These are phyloP conservation scores for Diaporthe vexans DNA, from an alignment of 2,329 filamentous ascomycete species.

Conservation along the genomic window DNA sequence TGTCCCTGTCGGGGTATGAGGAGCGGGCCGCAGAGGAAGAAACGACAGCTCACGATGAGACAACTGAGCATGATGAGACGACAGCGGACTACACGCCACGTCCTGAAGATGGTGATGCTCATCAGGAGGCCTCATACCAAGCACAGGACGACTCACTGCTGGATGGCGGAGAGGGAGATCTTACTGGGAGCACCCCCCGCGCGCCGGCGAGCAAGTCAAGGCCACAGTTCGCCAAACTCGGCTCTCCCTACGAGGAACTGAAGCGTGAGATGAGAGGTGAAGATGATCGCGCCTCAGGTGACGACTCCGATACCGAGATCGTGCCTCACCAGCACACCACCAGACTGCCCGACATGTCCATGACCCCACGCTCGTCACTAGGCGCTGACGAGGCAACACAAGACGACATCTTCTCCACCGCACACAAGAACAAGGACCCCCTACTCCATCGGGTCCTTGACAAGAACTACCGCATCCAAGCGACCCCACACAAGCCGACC, in stretches of 20 bases:
- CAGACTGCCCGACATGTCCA: slow-evolving; percentile 72
- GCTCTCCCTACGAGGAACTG: slow-evolving; percentile 83
- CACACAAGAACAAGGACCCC: slow-evolving; percentile 72
- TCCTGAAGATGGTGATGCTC: slow-evolving; percentile 46
- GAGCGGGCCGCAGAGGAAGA: slow-evolving; percentile 80
- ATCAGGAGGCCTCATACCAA: slow-evolving; percentile 47
- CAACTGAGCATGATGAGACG: slow-evolving; percentile 69
- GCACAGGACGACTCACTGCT: slow-evolving; percentile 75
- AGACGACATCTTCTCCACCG: slow-evolving; percentile 43
- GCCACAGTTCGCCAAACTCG: slow-evolving; percentile 73
- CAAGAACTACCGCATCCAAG: slow-evolving; percentile 94
- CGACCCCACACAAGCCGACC: slow-evolving; percentile 80
- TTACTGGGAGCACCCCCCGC: slow-evolving; percentile 78
- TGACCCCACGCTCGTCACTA: slow-evolving; percentile 71
- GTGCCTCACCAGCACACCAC: slow-evolving; percentile 67
- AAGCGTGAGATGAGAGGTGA: slow-evolving; percentile 74
- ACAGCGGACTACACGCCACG: slow-evolving; percentile 51
- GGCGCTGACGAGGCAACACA: slow-evolving; percentile 55
- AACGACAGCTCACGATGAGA: slow-evolving; percentile 61
- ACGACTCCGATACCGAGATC: slow-evolving; percentile 58
- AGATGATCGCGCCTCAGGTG: slow-evolving; percentile 33
- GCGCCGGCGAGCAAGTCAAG: slow-evolving; percentile 65
- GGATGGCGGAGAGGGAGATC: slow-evolving; percentile 69
- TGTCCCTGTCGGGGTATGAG: slow-evolving; percentile 95
- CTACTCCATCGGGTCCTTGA: slow-evolving; percentile 93